Conservation (phyloP, 345 rosid genomes). For the Microthlaspi erraticum region DNA sequence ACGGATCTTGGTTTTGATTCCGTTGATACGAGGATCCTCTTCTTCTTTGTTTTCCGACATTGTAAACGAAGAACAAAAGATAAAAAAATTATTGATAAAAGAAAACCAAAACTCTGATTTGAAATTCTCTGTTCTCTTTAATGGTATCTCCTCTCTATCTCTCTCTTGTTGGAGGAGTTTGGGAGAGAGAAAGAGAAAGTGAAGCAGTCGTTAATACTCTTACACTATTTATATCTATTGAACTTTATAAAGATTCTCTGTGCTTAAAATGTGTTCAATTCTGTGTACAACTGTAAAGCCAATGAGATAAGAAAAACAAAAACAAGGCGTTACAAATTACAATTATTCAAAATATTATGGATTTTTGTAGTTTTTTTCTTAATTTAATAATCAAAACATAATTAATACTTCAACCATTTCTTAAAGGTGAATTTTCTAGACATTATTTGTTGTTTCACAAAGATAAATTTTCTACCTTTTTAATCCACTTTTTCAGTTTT, state of each 20-base stretch:
- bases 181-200: conserved; percentile 34
- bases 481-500: no score
- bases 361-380: neutral
- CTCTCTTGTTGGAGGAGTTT: conserved; percentile 9
- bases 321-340: neutral
- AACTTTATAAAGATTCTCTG: conserved; percentile 22
- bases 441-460: no score
- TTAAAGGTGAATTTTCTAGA: no score
- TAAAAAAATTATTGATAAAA: neutral
- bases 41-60: conserved; percentile 68
- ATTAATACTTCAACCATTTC: no score
- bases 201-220: conserved; percentile 28
- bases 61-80: conserved; percentile 42
- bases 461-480: no score
- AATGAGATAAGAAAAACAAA: neutral
- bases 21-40: conserved; percentile 75
- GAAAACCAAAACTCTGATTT: neutral
- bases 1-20: conserved; percentile 76
- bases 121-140: conserved; percentile 13
- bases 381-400: no score
- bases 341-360: neutral
- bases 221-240: conserved; percentile 39
- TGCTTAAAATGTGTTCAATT: conserved; percentile 38
- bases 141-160: neutral
- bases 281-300: conserved; percentile 34